Evolutionary conservation across 352 stramenopile species (phyloP), one percentile per base, ranked within the genome.

Genomic region (Detonula confervacea): DNA sequence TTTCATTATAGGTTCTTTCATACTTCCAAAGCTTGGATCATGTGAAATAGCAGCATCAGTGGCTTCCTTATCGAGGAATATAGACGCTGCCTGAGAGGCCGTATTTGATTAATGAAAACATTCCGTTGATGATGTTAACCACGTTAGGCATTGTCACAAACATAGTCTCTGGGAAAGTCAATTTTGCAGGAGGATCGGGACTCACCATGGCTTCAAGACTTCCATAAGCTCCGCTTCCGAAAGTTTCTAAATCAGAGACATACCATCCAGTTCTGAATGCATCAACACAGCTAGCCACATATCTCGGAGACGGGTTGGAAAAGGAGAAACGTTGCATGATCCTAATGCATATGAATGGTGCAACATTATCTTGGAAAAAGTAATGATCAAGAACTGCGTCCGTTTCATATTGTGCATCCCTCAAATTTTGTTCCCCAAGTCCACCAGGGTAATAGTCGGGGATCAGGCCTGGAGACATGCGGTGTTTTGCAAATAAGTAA

Each of bases 61-160:
- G 59, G 83, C 77, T 64, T 95, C 90, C 2, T 59, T 83, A 69
- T 95, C 87, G 33, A 93, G 66, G 4, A 93, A 12, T 54, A 93
- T 86, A 14, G 80, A 69, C 47, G 90, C 90, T 1, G 81, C 24
- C 3, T 42, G 5, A 11, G 5, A 42, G 11, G 33, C 33, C 33
- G 5, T n/a, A n/a, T 11, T 42, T 5, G 5, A 42, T 42, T 42
- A 16, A 52, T 52, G 14, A 52, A 52, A 52, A 54, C 7, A 54
- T 22, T 6, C 5, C 5, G 20, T 54, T 8, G 44, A 54, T 54
- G 2, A 24, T 14, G n/a, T 56, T 22, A 56, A n/a, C 44, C n/a
- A 79, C 49, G 18, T 79, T 77, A 16, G 89, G 86, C 72, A 87
- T 84, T 30, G 67, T 85, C 7, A 89, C 35, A 14, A 94, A n/a